A percentile compares a stretch with the other conserved stretches of the same genome.
These are phyloP conservation scores for Pyricularia grisea DNA, from an alignment of 2,329 filamentous ascomycete genomes.

Conservation along the genomic window DNA sequence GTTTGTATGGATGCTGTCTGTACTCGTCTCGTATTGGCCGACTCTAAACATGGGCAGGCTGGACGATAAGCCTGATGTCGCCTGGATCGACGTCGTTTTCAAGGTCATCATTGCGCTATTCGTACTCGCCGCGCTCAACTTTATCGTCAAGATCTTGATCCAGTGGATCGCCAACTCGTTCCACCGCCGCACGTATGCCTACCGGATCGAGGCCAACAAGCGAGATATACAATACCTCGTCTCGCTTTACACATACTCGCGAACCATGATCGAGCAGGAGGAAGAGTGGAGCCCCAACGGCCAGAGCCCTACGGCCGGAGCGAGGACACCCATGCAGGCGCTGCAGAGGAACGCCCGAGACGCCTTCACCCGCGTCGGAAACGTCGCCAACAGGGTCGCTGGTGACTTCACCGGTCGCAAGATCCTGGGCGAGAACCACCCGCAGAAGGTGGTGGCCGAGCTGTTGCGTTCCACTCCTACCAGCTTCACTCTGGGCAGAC, in stretches of 20 bases:
- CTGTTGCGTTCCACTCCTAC: slow-evolving; percentile 64
- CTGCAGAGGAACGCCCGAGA: slow-evolving; percentile 68
- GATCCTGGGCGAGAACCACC: slow-evolving; percentile 59
- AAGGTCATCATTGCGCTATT: slow-evolving; percentile 84
- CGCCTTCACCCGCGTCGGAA: slow-evolving; percentile 70
- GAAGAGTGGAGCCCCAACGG: slow-evolving; percentile 33
- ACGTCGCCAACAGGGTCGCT: slow-evolving; percentile 76
- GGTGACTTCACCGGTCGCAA: slow-evolving; percentile 83
- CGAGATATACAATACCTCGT: slow-evolving; percentile 63
- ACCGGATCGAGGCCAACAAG: slow-evolving; percentile 86
- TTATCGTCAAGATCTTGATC: slow-evolving; percentile 86
- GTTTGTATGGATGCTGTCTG: slow-evolving; percentile 86
- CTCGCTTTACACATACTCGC: slow-evolving; percentile 58
- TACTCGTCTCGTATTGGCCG: slow-evolving; percentile 77
- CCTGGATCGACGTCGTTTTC: slow-evolving; percentile 72
- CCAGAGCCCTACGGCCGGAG: slow-evolving; percentile 34
- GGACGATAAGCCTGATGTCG: slow-evolving; percentile 24
- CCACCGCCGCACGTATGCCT: slow-evolving; percentile 81
- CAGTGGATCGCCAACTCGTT: slow-evolving; percentile 93
- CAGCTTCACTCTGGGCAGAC: slow-evolving; percentile 75
- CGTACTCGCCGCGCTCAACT: slow-evolving; percentile 69
- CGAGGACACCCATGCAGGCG: slow-evolving; percentile 64
- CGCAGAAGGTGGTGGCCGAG: slow-evolving; percentile 73
- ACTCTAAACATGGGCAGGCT: slow-evolving; percentile 55
- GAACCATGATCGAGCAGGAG: slow-evolving; percentile 55